A percentile compares a stretch with the other conserved stretches of the same genome.
Evolutionary conservation across 352 stramenopile species (phyloP).

Genomic region (Pythium guiyangense): DNA sequence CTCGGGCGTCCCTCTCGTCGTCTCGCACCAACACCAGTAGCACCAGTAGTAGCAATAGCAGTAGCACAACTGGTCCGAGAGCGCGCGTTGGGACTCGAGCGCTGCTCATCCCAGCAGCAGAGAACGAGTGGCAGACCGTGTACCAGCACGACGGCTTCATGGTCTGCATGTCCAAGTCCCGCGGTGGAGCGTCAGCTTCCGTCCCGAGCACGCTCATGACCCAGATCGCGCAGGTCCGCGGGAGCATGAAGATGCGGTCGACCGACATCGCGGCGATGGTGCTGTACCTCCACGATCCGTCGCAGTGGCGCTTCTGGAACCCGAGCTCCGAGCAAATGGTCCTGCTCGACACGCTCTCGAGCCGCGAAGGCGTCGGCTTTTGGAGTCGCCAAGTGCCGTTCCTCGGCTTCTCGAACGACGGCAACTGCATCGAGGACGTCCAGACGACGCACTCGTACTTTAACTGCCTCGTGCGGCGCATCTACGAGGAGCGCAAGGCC

Average conservation of each 20-base stretch:
- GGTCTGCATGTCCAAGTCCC: conserved; percentile 10
- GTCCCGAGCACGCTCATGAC: background rate
- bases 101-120: conserved; percentile 11
- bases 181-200: background rate
- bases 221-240: conserved; percentile 20
- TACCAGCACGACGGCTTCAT: conserved; percentile 8
- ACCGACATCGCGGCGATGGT: conserved; percentile 16
- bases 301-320: conserved; percentile 16
- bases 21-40: background rate
- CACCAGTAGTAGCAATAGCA: background rate
- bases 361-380: conserved; percentile 27
- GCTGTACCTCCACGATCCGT: conserved; percentile 20
- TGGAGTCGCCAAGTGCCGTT: conserved; percentile 32
- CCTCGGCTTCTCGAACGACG: conserved; percentile 20
- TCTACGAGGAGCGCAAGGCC: conserved; percentile 17
- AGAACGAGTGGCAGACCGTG: conserved; percentile 7
- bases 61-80: background rate
- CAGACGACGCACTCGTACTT: conserved; percentile 20
- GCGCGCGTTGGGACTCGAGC: conserved; percentile 11
- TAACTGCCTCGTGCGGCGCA: conserved; percentile 24
- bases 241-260: conserved; percentile 16
- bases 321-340: conserved; percentile 14
- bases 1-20: background rate
- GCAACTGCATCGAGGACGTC: conserved; percentile 8
- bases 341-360: conserved; percentile 24